phyloP scores from a whole-genome alignment of 2,329 filamentous ascomycete genomes.

The Chaetothyriales sp. region DNA sequence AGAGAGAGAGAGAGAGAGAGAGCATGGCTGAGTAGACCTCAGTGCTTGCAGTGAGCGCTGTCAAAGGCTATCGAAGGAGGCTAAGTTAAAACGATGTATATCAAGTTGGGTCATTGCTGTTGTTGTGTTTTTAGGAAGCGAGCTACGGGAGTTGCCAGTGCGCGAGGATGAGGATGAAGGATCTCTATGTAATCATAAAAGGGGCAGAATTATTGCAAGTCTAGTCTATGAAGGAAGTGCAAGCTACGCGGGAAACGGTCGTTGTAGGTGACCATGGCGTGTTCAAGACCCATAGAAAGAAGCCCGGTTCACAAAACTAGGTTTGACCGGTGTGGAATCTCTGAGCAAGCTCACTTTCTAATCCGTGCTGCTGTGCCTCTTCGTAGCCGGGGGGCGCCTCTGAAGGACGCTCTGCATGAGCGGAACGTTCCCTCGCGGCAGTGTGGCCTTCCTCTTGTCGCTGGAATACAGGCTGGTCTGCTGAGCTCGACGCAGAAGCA shows the following conservation, averaged over 20 bases:
- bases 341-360: slow-evolving; percentile 58
- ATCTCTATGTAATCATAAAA: background rate
- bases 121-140: too few relatives aligned
- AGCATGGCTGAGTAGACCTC: too few relatives aligned
- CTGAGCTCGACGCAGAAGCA: slow-evolving; percentile 1
- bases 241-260: background rate
- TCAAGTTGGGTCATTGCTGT: too few relatives aligned
- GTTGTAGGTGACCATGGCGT: background rate
- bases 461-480: slow-evolving; percentile 6
- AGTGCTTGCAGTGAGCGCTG: too few relatives aligned
- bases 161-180: too few relatives aligned
- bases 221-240: background rate
- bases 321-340: slow-evolving; percentile 19
- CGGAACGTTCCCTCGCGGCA: slow-evolving; percentile 5
- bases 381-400: slow-evolving; percentile 87
- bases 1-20: too few relatives aligned
- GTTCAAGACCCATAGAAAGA: background rate
- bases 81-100: too few relatives aligned
- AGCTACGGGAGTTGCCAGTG: too few relatives aligned
- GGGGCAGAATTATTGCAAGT: background rate
- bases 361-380: slow-evolving; percentile 68
- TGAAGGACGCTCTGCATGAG: slow-evolving; percentile 33
- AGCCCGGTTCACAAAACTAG: background rate
- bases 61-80: too few relatives aligned
- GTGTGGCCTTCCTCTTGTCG: slow-evolving; percentile 10